Base-by-base conservation (phyloP, 345 rosid species). In the Arabis alpina region DNA sequence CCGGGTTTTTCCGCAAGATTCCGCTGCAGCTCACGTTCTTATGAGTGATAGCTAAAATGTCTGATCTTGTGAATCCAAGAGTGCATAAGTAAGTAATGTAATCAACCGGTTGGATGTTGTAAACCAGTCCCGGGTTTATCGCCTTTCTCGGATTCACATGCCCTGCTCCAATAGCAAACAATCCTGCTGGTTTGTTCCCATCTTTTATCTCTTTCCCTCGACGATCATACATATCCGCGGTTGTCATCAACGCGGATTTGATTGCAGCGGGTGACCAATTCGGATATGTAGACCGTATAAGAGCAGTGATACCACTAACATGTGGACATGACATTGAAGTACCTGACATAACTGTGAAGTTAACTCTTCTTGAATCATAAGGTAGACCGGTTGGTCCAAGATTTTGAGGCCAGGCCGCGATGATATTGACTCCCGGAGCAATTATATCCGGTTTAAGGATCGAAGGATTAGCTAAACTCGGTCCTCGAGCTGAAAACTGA, bases 321-420 rank as follows among this genome's bases (percentile, higher is more conserved):
- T 93, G 97, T 48, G 98, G 98, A 72, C 98, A 93, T 44, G 98
- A 84, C 98, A 93, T 93, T 76, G 98, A 93, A 61, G 98, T 93
- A 25, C 98, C 97, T 0, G 98, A 91, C 96, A 89, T 88, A 4
- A 93, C 89, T 0, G 94, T 85, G 84, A 93, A 93, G 74, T 93
- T 89, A 65, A 81, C 92, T 72, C 95, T 91, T 77, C 98, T 85
- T 14, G 86, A 25, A 74, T 91, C 98, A 59, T 86, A 91, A 10
- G 88, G 88, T 72, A 91, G 93, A 15, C 88, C 82, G 0, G 86
- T 80, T 8, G 98, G 97, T 34, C 94, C 97, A 13, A 93, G 72
- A 75, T 91, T 93, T 63, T 86, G 97, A 23, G 98, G 97, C 98
- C 98, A 93, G 47, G 98, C 98, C n/a, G 97, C 97, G 36, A 93